Percentiles rank a stretch among this genome's conserved stretches.
Evolutionary conservation across 228 moss, liverwort and hornwort genomes (phyloP).

Genomic region (Sphagnum fallax): DNA sequence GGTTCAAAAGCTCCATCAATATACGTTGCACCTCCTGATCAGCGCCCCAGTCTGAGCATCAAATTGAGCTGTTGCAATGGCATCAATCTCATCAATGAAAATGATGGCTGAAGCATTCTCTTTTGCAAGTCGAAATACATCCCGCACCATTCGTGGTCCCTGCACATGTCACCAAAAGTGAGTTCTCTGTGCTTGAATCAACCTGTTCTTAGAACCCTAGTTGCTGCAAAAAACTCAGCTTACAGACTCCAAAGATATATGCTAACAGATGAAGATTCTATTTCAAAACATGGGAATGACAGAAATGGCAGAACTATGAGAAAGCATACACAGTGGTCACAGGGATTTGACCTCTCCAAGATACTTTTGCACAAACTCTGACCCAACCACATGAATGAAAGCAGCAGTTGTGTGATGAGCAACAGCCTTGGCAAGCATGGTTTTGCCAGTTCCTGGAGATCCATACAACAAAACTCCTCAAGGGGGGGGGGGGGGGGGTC

Average conservation of each 20-base stretch:
- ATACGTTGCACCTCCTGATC: constrained; percentile 96
- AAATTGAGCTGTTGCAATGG: constrained; percentile 91
- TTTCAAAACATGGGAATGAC: too few relatives aligned
- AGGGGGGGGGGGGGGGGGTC: constrained; percentile 51
- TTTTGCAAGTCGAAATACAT: constrained; percentile 88
- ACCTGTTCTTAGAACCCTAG: not conserved
- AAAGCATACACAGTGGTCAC: too few relatives aligned
- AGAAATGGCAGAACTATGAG: too few relatives aligned
- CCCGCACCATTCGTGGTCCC: constrained; percentile 93
- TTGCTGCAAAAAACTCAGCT: not conserved
- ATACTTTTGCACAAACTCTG: constrained; percentile 95
- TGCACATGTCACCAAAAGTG: constrained; percentile 7
- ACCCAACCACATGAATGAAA: constrained; percentile 91
- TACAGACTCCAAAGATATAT: constrained; percentile 3
- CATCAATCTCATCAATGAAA: constrained; percentile 95
- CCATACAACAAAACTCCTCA: constrained; percentile 75
- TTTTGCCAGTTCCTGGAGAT: constrained; percentile 86
- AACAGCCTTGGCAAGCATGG: constrained; percentile 94
- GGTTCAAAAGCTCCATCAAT: constrained; percentile 87
- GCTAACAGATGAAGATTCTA: too few relatives aligned
- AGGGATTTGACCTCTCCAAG: constrained; percentile 64
- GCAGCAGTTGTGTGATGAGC: constrained; percentile 95
- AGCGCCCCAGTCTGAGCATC: constrained; percentile 97
- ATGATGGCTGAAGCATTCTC: constrained; percentile 97
- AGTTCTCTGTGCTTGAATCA: not conserved